A percentile compares a stretch with the other conserved stretches of the same genome.
These are phyloP conservation scores for Alternaria hordeiaustralica DNA, from an alignment of 2,329 filamentous ascomycete genomes.

Conservation along the genomic window DNA sequence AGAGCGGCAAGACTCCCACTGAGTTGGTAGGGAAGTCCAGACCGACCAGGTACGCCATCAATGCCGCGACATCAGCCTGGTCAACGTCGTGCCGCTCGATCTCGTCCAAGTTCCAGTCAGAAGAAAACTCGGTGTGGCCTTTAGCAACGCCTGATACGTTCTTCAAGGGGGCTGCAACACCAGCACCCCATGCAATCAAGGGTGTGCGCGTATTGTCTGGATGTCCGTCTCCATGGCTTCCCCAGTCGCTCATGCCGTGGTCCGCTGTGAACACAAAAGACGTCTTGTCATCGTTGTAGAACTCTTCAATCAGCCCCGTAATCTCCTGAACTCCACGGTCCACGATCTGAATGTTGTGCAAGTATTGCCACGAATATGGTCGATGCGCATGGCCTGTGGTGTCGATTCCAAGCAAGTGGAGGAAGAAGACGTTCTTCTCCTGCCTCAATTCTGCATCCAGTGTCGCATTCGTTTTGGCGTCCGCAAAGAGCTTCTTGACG, in stretches of 20 bases:
- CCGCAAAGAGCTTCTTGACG: constrained; percentile 83
- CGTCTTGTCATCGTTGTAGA: constrained; percentile 82
- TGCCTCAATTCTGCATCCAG: constrained; percentile 75
- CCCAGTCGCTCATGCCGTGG: constrained; percentile 99
- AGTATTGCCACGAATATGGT: constrained; percentile 93
- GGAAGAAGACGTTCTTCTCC: constrained; percentile 92
- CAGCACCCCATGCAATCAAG: constrained; percentile 90
- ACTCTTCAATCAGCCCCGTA: constrained; percentile 78
- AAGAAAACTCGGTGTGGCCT: constrained; percentile 88
- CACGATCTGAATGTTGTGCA: constrained; percentile 92
- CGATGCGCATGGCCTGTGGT: constrained; percentile 85
- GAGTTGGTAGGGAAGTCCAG: constrained; percentile 94
- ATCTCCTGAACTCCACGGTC: constrained; percentile 89
- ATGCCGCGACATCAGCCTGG: constrained; percentile 90
- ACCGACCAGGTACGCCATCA: constrained; percentile 93
- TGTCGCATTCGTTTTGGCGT: constrained; percentile 78
- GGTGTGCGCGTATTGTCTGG: constrained; percentile 96
- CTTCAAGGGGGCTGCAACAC: constrained; percentile 75
- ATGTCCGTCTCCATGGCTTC: constrained; percentile 97
- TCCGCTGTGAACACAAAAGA: constrained; percentile 97
- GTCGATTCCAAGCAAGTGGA: constrained; percentile 91
- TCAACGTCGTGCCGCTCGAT: constrained; percentile 88
- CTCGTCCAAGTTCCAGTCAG: constrained; percentile 83
- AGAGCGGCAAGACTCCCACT: constrained; percentile 87
- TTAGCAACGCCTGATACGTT: constrained; percentile 66